Percentiles rank a stretch among this genome's conserved stretches.
Conservation (phyloP, 352 stramenopile species). For the Globisporangium okanoganense region DNA sequence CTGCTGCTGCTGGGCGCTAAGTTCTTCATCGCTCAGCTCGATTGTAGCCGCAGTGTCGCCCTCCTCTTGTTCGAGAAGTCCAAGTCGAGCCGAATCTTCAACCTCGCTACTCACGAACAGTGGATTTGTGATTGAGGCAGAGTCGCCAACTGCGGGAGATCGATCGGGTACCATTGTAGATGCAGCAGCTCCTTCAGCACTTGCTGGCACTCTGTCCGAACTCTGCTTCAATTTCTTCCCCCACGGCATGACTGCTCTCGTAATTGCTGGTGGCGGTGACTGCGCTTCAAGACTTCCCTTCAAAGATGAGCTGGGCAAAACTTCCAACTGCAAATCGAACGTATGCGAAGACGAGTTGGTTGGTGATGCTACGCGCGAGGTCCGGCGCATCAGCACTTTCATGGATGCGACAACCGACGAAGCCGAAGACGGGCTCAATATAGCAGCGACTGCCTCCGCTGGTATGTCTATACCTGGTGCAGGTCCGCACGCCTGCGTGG, state of each 20-base stretch:
- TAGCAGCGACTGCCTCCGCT: not conserved
- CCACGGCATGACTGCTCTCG: not conserved
- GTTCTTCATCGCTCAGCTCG: not conserved
- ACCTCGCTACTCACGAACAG: not conserved
- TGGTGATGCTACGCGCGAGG: slow-evolving; percentile 39
- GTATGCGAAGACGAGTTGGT: not conserved
- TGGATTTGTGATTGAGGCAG: not conserved
- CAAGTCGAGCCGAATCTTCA: not conserved
- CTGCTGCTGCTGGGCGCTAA: not conserved
- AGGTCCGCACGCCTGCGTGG: slow-evolving; percentile 21
- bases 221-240: not conserved
- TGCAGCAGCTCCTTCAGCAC: not conserved
- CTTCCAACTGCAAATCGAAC: not conserved
- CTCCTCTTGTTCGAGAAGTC: not conserved
- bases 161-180: not conserved
- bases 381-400: slow-evolving; percentile 53
- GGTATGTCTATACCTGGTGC: not conserved
- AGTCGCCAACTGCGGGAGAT: not conserved
- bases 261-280: not conserved
- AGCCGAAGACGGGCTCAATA: slow-evolving; percentile 10
- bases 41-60: not conserved
- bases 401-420: slow-evolving; percentile 20
- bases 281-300: not conserved
- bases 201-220: not conserved
- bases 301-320: not conserved